Evolutionary conservation across 2,329 filamentous ascomycete species (phyloP), one percentile per base, ranked within the genome.

Genomic region (Scleromitrula shiraiana): DNA sequence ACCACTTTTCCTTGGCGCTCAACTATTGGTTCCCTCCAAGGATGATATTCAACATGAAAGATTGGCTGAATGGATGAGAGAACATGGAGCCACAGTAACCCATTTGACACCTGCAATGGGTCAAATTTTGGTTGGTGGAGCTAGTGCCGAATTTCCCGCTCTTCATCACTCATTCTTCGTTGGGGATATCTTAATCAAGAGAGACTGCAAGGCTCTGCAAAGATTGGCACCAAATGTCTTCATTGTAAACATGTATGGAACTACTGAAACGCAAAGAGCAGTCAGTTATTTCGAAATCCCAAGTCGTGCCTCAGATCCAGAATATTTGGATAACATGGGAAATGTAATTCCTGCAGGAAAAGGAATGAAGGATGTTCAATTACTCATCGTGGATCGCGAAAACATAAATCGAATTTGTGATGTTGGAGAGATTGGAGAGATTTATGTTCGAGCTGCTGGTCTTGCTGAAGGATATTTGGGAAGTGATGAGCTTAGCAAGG

Each of bases 61-160:
- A 59, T 72, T 96, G 12, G 83, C 83, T 4, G 88, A 95, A 62
- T 98, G 93, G 93, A 88, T 96, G 76, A 73, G 75, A 44, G 78
- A 83, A 44, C 78, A 85, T 61, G 70, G 76, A 47, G 80, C 85
- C 2, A 95, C 83, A 14, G 85, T 89, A 17, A 88, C 85, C 10
- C 93, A 97, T 67, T 70, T 97, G 32, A 98, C 93, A 1, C 93
- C 93, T 8, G 93, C 93, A 49, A 96, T 97, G 90, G 90, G 90
- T 47, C 88, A 96, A 59, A 93, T 97, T 52, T 71, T 97, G 2
- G 83, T 91, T n/a, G 90, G 89, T 36, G 88, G 86, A 56, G 85
- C 88, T 20, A 82, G 71, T 3, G 82, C 87, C 0, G 67, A 85
- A 56, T 94, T 96, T 60, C 84, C 88, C 1, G 73, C 76, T 10